phyloP scores from a whole-genome alignment of 805 yeast genomes.

The Ogataea allantospora region DNA sequence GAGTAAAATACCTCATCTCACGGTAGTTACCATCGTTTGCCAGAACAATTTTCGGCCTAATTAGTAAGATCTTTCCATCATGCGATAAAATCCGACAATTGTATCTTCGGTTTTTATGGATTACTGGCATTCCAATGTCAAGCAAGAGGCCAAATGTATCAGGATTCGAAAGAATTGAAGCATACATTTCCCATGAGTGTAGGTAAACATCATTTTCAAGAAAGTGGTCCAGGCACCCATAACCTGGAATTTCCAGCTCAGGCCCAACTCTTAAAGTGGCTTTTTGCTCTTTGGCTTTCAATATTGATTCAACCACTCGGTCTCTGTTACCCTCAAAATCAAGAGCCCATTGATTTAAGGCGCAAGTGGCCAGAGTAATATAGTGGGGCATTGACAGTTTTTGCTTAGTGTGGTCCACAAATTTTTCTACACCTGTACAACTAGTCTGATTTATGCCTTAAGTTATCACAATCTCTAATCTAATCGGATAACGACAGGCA shows the following conservation, averaged over 20 bases:
- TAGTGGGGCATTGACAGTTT: slow-evolving; percentile 69
- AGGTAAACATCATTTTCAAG: slow-evolving; percentile 83
- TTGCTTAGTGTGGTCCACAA: background rate
- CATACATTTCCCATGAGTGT: slow-evolving; percentile 95
- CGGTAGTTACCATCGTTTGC: slow-evolving; percentile 98
- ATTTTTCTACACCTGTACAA: too few species aligned
- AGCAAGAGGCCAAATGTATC: slow-evolving; percentile 74
- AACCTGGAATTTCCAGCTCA: slow-evolving; percentile 91
- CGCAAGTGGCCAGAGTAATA: slow-evolving; percentile 89
- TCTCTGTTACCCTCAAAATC: slow-evolving; percentile 97
- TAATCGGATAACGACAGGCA: too few species aligned
- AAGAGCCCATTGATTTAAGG: slow-evolving; percentile 96
- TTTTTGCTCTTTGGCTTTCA: slow-evolving; percentile 67
- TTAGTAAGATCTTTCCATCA: slow-evolving; percentile 75
- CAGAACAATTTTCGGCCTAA: slow-evolving; percentile 88
- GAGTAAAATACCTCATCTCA: slow-evolving; percentile 95
- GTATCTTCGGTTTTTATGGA: slow-evolving; percentile 84
- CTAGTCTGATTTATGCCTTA: too few species aligned
- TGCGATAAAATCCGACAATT: slow-evolving; percentile 86
- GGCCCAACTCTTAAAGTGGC: slow-evolving; percentile 94
- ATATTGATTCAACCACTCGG: slow-evolving; percentile 79
- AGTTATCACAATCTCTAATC: too few species aligned
- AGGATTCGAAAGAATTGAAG: slow-evolving; percentile 64
- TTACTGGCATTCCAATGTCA: slow-evolving; percentile 93
- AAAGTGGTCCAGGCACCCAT: slow-evolving; percentile 93